These are phyloP conservation scores for Pythium brachiatum DNA, from an alignment of 352 stramenopile species.

Conservation along the genomic window DNA sequence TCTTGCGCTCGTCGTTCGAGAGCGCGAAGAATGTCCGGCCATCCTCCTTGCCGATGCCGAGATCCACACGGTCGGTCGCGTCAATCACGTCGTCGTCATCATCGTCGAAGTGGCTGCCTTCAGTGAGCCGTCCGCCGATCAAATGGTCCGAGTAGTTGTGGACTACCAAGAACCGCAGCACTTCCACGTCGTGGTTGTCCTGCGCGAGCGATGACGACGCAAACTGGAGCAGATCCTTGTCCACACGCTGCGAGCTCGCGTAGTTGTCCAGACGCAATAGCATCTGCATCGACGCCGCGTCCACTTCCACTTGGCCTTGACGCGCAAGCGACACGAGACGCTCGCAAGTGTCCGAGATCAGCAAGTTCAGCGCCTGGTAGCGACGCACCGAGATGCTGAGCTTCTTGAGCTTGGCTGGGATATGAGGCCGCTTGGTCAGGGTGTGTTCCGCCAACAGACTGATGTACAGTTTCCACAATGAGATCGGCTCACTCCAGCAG, in stretches of 20 bases:
- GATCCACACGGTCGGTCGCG: slow-evolving; percentile 47
- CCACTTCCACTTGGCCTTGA: slow-evolving; percentile 36
- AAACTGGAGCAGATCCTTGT: slow-evolving; percentile 48
- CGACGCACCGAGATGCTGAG: slow-evolving; percentile 61
- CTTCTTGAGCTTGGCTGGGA: slow-evolving; percentile 44
- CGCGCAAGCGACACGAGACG: slow-evolving; percentile 58
- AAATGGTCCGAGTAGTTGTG: slow-evolving; percentile 78
- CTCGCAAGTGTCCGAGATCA: slow-evolving; percentile 75
- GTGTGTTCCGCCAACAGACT: slow-evolving; percentile 46
- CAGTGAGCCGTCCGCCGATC: slow-evolving; percentile 38
- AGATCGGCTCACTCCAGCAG: slow-evolving; percentile 75
- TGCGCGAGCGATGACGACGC: slow-evolving; percentile 33
- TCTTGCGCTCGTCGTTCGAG: slow-evolving; percentile 42
- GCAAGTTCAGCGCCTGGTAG: slow-evolving; percentile 72
- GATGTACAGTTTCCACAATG: slow-evolving; percentile 73
- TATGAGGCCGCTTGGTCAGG: slow-evolving; percentile 38
- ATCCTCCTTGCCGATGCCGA: slow-evolving; percentile 51
- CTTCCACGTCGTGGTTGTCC: slow-evolving; percentile 34
- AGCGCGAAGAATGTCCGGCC: slow-evolving; percentile 35
- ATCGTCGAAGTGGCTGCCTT: slow-evolving; percentile 21
- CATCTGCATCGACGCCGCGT: slow-evolving; percentile 46
- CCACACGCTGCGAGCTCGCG: slow-evolving; percentile 55
- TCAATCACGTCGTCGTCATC: slow-evolving; percentile 47
- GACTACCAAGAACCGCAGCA: slow-evolving; percentile 70
- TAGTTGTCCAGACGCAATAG: slow-evolving; percentile 54